phyloP scores from a whole-genome alignment of 495 filamentous ascomycete species.

The Neurospora sp. region DNA sequence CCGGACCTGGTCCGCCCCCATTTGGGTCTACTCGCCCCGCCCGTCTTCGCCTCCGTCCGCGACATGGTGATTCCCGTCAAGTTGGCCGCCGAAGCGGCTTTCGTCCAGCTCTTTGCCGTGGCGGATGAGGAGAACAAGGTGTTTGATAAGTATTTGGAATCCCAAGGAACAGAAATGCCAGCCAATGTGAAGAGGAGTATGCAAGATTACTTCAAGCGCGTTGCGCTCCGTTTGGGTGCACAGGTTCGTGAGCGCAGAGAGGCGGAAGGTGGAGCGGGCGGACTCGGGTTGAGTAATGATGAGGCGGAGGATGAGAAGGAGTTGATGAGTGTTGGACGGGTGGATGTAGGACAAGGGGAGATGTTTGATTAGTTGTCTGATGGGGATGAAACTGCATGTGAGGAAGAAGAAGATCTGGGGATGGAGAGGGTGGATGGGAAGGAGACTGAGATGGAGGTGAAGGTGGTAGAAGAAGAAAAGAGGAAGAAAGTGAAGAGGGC shows the following conservation, averaged over 20 bases:
- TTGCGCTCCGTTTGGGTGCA: slow-evolving; percentile 67
- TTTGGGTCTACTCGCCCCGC: slow-evolving; percentile 63
- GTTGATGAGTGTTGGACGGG: slow-evolving; percentile 88
- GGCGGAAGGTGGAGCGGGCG: slow-evolving; percentile 81
- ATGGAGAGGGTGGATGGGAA: neutral
- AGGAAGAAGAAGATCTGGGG: neutral
- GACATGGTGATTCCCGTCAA: slow-evolving; percentile 96
- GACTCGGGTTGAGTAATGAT: slow-evolving; percentile 74
- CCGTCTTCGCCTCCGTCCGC: slow-evolving; percentile 82
- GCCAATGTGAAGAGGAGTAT: slow-evolving; percentile 76
- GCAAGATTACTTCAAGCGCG: slow-evolving; percentile 94
- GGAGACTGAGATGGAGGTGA: neutral
- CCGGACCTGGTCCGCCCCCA: slow-evolving; percentile 71
- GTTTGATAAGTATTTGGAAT: slow-evolving; percentile 79
- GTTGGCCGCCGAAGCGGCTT: slow-evolving; percentile 87
- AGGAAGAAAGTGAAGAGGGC: rapidly evolving
- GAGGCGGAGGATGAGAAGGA: slow-evolving; percentile 91
- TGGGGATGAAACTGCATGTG: neutral
- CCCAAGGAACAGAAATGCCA: slow-evolving; percentile 37
- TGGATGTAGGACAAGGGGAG: slow-evolving; percentile 53
- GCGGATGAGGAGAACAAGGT: slow-evolving; percentile 76
- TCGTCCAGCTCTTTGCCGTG: slow-evolving; percentile 87
- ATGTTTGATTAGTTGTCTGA: slow-evolving; percentile 33
- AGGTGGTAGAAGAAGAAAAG: neutral
- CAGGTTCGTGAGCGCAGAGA: slow-evolving; percentile 82